Conservation (phyloP, 2,329 filamentous ascomycete species). For the Grosmannia huntii region DNA sequence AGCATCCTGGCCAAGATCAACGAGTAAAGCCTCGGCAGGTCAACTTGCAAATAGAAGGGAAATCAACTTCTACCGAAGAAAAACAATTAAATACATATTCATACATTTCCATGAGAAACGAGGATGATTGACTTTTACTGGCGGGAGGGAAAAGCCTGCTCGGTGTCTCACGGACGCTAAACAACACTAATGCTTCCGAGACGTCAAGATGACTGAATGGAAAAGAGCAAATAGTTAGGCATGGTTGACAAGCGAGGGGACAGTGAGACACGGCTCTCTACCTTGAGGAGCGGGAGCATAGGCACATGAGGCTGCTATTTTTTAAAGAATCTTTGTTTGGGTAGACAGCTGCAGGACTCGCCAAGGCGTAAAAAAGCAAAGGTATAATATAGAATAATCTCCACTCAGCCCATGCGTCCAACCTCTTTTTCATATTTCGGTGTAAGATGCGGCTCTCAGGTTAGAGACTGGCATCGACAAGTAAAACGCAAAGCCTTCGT, state of each 20-base stretch:
- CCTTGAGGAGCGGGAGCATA: background rate
- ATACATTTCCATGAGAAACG: background rate
- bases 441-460: background rate
- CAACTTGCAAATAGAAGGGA: background rate
- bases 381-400: constrained; percentile 1
- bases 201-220: background rate
- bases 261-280: background rate
- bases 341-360: background rate
- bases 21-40: constrained; percentile 49
- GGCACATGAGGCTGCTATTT: background rate
- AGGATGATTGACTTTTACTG: background rate
- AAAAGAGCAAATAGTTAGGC: background rate
- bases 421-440: background rate
- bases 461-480: background rate
- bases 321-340: background rate
- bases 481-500: too few species aligned
- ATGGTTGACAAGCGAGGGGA: background rate
- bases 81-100: background rate
- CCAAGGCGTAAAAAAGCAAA: background rate
- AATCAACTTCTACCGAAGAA: constrained; percentile 13
- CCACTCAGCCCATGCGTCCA: background rate
- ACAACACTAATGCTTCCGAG: background rate
- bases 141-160: background rate
- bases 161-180: background rate
- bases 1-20: constrained; percentile 99